Evolutionary conservation across 208 protist genomes (phyloP).

Genomic region (Acanthamoeba pearcei): DNA sequence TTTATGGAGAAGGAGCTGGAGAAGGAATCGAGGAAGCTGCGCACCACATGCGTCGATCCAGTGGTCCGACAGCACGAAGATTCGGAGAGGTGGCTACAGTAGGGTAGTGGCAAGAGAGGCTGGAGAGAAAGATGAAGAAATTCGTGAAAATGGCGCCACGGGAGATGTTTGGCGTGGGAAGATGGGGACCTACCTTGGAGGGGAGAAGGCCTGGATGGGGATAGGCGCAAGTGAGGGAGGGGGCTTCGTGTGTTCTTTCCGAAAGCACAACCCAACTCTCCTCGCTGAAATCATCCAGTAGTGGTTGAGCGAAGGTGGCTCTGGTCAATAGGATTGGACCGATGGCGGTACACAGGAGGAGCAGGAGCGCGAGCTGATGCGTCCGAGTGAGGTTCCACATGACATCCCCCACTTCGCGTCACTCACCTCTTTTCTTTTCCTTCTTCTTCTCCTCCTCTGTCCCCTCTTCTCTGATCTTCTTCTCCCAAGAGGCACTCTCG

Average conservation of each 20-base stretch:
- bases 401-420: slow-evolving; percentile 20
- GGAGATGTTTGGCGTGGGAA: background rate
- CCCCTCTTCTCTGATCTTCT: background rate
- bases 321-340: background rate
- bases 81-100: slow-evolving; percentile 11
- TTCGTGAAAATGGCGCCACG: background rate
- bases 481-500: background rate
- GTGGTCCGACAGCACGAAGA: slow-evolving; percentile 16
- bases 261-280: background rate
- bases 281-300: background rate
- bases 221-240: background rate
- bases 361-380: background rate
- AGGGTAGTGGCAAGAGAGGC: slow-evolving; percentile 41
- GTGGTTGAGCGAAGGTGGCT: background rate
- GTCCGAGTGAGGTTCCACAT: slow-evolving; percentile 46
- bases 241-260: background rate
- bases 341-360: background rate
- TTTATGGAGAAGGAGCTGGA: background rate
- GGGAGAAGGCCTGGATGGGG: background rate
- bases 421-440: background rate
- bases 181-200: background rate
- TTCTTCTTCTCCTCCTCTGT: background rate
- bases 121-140: background rate
- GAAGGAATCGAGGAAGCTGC: background rate
- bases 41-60: slow-evolving; percentile 22